Percentiles rank a stretch among this genome's conserved stretches.
Conservation (phyloP, 2,329 filamentous ascomycete genomes). For the Graphilbum fragrans region DNA sequence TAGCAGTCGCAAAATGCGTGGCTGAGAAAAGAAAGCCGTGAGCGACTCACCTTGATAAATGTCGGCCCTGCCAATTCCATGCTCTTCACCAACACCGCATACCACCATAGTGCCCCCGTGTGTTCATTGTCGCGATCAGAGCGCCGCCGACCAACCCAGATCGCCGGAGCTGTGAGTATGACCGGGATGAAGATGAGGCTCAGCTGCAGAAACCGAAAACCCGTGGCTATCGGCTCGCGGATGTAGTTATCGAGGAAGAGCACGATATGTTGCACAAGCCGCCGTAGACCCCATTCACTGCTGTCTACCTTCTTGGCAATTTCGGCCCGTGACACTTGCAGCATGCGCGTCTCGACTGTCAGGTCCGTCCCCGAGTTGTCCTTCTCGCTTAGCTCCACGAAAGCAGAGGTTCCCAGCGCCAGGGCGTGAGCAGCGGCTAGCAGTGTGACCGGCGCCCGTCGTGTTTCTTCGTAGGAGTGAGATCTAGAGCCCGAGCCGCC, state of each 20-base stretch:
- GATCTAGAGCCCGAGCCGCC: background rate
- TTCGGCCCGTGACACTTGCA: slow-evolving; percentile 68
- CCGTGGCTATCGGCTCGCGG: slow-evolving; percentile 81
- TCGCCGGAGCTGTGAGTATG: slow-evolving; percentile 61
- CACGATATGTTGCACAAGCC: slow-evolving; percentile 45
- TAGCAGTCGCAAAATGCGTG: too few species aligned
- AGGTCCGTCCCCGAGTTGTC: slow-evolving; percentile 37
- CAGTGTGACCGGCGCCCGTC: slow-evolving; percentile 13
- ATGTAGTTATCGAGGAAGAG: slow-evolving; percentile 60
- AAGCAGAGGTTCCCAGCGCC: slow-evolving; percentile 40
- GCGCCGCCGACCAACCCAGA: slow-evolving; percentile 64
- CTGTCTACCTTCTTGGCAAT: slow-evolving; percentile 56
- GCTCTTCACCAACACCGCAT: slow-evolving; percentile 67
- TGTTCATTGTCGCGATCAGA: slow-evolving; percentile 60
- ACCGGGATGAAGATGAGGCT: slow-evolving; percentile 86
- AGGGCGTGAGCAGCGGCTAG: slow-evolving; percentile 25
- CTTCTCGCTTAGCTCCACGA: slow-evolving; percentile 44
- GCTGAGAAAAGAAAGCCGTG: too few species aligned
- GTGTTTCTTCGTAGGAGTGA: background rate
- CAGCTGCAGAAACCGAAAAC: slow-evolving; percentile 76
- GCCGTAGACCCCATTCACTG: slow-evolving; percentile 45
- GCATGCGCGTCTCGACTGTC: slow-evolving; percentile 78
- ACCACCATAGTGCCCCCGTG: slow-evolving; percentile 86
- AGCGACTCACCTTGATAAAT: slow-evolving; percentile 71
- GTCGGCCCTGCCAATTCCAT: slow-evolving; percentile 94